Evolutionary conservation across 805 yeast genomes (phyloP), one percentile per base, ranked within the genome.

Genomic region (Yarrowia sp.): DNA sequence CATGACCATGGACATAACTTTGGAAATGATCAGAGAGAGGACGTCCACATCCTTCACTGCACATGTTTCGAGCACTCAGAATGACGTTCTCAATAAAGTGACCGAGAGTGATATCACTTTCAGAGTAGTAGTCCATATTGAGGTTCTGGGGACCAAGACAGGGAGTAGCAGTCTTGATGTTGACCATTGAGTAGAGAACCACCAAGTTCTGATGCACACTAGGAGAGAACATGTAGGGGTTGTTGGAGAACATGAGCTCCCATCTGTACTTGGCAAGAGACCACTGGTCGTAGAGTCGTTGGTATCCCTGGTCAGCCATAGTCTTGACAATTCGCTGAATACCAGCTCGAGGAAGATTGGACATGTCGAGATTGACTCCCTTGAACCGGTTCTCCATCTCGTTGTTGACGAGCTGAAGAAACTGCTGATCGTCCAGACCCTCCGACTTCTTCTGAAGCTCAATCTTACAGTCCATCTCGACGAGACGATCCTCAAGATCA

Each of bases 101-200:
- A 0, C 99, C 99, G 52, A 96, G 78, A 10, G 97, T 88, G 75
- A 90, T 89, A 76, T 96, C 99, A 69, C 89, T 90, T 61, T 92
- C 97, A 81, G 97, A 87, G 76, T 94, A 95, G 75, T 84, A 96
- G 71, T 93, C 97, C 61, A 93, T 88, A 1, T 88, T 86, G 42
- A 91, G 87, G n/a, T 87, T 81, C 68, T 87, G 91, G 0, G 99
- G 99, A 0, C 98, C 98, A 49, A 87, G 81, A 74, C 99, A 95
- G 0, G 98, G 98, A 0, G 97, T 92, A 0, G 96, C 90, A 49
- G 91, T 89, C 73, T 88, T 89, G 9, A 88, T 85, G 3, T 94
- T 90, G 0, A 92, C 94, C 79, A 91, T 86, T 0, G 97, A 90
- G 74, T 89, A 91, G 32, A 94, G 80, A 14, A 92, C 85, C 7